phyloP scores from a whole-genome alignment of 371 early-diverging fungal species.

The Chytridiales sp. region DNA sequence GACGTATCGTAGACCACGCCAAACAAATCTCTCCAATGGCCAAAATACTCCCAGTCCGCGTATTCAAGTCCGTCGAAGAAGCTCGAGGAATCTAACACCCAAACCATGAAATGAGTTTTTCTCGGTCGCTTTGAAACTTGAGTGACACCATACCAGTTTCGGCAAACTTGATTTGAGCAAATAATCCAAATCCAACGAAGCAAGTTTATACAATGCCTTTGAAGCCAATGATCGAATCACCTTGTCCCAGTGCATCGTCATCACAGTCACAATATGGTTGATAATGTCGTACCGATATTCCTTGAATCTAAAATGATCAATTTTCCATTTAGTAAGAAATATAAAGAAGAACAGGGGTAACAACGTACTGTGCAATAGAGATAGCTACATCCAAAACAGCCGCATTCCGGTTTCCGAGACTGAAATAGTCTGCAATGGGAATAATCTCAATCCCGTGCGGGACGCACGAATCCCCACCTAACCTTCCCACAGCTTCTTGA shows the following conservation, averaged over 20 bases:
- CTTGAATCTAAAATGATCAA: slow-evolving; percentile 51
- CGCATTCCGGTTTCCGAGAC: slow-evolving; percentile 78
- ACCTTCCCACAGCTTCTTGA: slow-evolving; percentile 95
- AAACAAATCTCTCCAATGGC: slow-evolving; percentile 69
- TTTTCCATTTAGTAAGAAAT: slow-evolving; percentile 3
- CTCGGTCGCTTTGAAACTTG: background rate
- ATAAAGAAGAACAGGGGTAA: background rate
- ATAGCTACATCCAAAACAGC: slow-evolving; percentile 67
- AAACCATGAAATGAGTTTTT: background rate
- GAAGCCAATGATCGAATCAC: slow-evolving; percentile 74
- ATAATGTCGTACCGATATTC: slow-evolving; percentile 74
- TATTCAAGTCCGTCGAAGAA: slow-evolving; percentile 58
- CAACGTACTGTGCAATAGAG: slow-evolving; percentile 68
- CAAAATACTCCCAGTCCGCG: slow-evolving; percentile 77
- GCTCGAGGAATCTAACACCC: slow-evolving; percentile 59
- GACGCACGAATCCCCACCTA: slow-evolving; percentile 51
- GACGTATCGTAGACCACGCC: slow-evolving; percentile 46
- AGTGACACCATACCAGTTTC: slow-evolving; percentile 14
- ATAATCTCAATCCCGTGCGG: slow-evolving; percentile 93
- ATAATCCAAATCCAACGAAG: slow-evolving; percentile 22
- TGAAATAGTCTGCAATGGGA: slow-evolving; percentile 86
- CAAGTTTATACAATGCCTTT: slow-evolving; percentile 62
- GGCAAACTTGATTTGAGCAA: slow-evolving; percentile 17
- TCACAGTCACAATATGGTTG: slow-evolving; percentile 62
- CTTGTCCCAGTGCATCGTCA: slow-evolving; percentile 85